Evolutionary conservation across 495 filamentous ascomycete species (phyloP).

Genomic region (Podospora bellae-mahoneyi): DNA sequence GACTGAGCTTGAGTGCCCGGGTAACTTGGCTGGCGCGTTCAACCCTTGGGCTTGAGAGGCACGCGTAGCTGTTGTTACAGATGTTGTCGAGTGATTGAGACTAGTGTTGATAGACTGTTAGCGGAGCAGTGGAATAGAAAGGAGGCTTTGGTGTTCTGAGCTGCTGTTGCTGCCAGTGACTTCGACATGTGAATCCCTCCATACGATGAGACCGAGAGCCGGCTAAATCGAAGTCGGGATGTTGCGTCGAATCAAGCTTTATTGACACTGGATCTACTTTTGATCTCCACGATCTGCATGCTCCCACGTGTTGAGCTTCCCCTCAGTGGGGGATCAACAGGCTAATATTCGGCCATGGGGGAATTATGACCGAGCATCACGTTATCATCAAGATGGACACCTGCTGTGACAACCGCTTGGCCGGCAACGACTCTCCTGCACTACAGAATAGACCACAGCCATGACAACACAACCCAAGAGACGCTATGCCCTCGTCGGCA

Average conservation of each 20-base stretch:
- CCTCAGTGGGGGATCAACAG: slow-evolving; percentile 9
- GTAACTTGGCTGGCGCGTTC: neutral
- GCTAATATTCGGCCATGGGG: slow-evolving; percentile 18
- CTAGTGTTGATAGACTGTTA: no score
- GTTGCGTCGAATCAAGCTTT: neutral
- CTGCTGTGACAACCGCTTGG: no score
- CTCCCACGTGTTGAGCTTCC: neutral
- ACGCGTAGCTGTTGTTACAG: no score
- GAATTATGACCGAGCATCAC: slow-evolving; percentile 16
- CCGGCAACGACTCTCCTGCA: neutral
- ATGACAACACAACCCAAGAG: slow-evolving; percentile 24
- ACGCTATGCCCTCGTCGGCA: slow-evolving; percentile 46
- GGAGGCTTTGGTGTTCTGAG: no score
- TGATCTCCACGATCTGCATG: neutral
- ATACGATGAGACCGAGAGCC: no score
- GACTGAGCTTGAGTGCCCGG: slow-evolving; percentile 1
- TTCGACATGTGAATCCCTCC: no score
- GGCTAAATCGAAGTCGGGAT: no score
- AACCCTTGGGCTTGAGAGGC: neutral
- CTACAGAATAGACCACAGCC: slow-evolving; percentile 1
- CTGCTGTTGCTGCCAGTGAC: no score
- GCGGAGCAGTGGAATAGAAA: no score
- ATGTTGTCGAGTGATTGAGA: neutral
- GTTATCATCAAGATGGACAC: no score
- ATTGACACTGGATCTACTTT: neutral